Evolutionary conservation across 345 rosid species (phyloP), one percentile per base, ranked within the genome.

Genomic region (Hibiscus trionum): DNA sequence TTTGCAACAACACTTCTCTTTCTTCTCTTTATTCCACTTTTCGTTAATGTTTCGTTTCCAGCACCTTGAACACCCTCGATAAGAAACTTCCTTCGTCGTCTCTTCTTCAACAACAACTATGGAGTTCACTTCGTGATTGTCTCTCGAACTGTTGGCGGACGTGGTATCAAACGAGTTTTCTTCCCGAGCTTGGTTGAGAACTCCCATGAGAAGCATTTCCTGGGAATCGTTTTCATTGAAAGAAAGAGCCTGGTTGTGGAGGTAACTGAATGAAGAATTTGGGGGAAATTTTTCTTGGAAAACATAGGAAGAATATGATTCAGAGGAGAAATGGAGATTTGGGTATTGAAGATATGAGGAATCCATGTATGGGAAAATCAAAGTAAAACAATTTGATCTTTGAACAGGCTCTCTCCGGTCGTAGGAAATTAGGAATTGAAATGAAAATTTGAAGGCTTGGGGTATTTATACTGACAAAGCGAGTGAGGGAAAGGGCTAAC

Each of bases 191-290:
- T 83, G 74, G 2, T 83, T 82, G 7, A 85, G 84, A 16, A 85
- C 64, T 12, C 85, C 85, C 0, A 57, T 61, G 70, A 88, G 93
- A 58, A 83, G 84, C 88, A 85, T 88, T 67, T 88, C 88, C 57
- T 88, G 75, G 3, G 90, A 73, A 75, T 86, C 90, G 17, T 82
- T 85, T 73, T 84, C 86, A 33, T 83, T 81, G 81, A 83, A 85
- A 15, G 93, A 90, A 15, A 86, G 87, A 52, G 78, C 31, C 7
- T 68, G 78, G 39, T 60, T 11, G 17, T 62, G 49, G 73, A 39
- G 63, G 47, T 7, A 44, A 24, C 0, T 59, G 9, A 49, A 59
- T 4, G 72, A 33, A 60, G 29, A 72, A 27, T 27, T 0, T 3
- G 3, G 31, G 31, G 31, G 1, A 3, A 27, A 57, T 42, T 78